Evolutionary conservation across 805 yeast species (phyloP).

Genomic region (Priceomyces carsonii): DNA sequence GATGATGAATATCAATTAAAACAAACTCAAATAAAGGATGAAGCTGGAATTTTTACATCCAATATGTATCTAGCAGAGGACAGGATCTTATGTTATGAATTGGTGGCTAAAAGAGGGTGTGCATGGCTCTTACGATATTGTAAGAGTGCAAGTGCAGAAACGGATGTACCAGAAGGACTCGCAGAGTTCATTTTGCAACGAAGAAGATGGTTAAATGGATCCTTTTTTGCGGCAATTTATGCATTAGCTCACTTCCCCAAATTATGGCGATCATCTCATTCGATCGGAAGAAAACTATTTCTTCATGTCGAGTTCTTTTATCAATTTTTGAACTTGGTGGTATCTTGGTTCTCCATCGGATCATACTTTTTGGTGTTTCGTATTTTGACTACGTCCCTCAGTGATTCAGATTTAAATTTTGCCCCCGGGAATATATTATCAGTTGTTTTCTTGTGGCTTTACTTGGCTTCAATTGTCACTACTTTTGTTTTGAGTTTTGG

Average conservation of each 20-base stretch:
- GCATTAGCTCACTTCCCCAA: constrained; percentile 56
- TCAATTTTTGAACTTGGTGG: constrained; percentile 52
- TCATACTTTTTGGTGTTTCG: constrained; percentile 65
- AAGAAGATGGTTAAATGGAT: constrained; percentile 70
- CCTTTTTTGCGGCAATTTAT: constrained; percentile 65
- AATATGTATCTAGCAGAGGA: constrained; percentile 74
- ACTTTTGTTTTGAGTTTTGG: constrained; percentile 67
- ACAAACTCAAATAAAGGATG: constrained; percentile 35
- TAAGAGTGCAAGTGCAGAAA: constrained; percentile 63
- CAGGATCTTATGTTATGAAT: constrained; percentile 65
- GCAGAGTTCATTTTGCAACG: constrained; percentile 66
- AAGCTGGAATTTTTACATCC: constrained; percentile 59
- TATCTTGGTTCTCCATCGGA: constrained; percentile 66
- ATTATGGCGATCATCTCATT: constrained; percentile 56
- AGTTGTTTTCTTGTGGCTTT: constrained; percentile 54
- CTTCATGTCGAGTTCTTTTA: constrained; percentile 58
- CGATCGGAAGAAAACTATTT: constrained; percentile 47
- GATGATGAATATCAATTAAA: constrained; percentile 48
- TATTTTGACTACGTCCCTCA: constrained; percentile 55
- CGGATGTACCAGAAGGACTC: constrained; percentile 65
- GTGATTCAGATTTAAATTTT: constrained; percentile 36
- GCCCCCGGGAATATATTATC: constrained; percentile 51
- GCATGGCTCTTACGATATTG: constrained; percentile 65
- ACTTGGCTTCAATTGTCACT: constrained; percentile 54
- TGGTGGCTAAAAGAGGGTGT: constrained; percentile 56